Conservation (phyloP, 805 yeast species). For the Yamadazyma takamatsuzukensis region DNA sequence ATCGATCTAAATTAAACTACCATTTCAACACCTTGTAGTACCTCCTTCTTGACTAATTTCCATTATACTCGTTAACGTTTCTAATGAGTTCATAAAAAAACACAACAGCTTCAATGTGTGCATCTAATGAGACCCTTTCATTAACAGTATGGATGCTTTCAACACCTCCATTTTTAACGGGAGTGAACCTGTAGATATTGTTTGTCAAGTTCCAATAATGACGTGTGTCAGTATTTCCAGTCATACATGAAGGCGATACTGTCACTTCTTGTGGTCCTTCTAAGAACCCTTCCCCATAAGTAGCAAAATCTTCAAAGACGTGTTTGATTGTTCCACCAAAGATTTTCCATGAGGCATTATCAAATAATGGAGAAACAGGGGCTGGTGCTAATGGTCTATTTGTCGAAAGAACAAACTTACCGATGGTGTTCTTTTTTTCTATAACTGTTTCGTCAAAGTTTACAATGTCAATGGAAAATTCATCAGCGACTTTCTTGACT, state of each 20-base stretch:
- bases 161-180: slow-evolving; percentile 34
- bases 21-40: no score
- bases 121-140: slow-evolving; percentile 51
- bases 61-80: slow-evolving; percentile 30
- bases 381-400: slow-evolving; percentile 36
- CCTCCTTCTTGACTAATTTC: no score
- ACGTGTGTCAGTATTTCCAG: slow-evolving; percentile 71
- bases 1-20: no score
- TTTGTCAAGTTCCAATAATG: slow-evolving; percentile 60
- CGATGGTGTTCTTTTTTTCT: slow-evolving; percentile 14
- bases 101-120: slow-evolving; percentile 59
- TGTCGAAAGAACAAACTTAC: slow-evolving; percentile 12
- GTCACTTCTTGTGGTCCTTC: slow-evolving; percentile 30
- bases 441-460: slow-evolving; percentile 26
- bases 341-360: slow-evolving; percentile 34
- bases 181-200: slow-evolving; percentile 60
- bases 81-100: slow-evolving; percentile 52
- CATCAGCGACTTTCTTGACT: slow-evolving; percentile 24
- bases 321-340: slow-evolving; percentile 45
- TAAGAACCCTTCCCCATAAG: slow-evolving; percentile 16
- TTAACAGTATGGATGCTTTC: slow-evolving; percentile 58
- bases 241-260: slow-evolving; percentile 56
- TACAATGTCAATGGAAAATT: slow-evolving; percentile 27
- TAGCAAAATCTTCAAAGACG: slow-evolving; percentile 42
- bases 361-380: slow-evolving; percentile 41